These are phyloP conservation scores for Talaromyces funiculosus DNA, from an alignment of 2,329 filamentous ascomycete species.

Conservation along the genomic window DNA sequence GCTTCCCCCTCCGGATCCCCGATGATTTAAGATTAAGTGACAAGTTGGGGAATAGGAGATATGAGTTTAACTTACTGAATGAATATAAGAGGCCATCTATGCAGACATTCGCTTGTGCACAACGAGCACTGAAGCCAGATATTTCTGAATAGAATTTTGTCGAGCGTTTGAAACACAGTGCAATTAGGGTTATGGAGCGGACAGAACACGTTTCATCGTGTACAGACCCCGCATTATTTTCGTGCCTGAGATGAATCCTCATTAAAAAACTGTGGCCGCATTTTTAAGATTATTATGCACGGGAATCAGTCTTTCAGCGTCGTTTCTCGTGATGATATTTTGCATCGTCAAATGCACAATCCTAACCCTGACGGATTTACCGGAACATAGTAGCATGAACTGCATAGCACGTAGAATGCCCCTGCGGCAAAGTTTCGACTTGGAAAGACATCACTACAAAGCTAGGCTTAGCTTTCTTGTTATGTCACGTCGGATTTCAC, in stretches of 20 bases:
- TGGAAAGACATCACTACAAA: background rate
- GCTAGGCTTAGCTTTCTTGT: background rate
- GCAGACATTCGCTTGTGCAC: background rate
- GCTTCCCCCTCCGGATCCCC: background rate
- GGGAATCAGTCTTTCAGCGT: background rate
- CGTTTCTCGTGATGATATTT: background rate
- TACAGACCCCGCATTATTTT: no score
- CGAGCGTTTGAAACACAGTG: background rate
- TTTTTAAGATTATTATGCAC: background rate
- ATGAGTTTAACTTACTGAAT: background rate
- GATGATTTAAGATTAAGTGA: background rate
- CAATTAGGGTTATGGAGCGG: background rate
- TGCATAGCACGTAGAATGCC: background rate
- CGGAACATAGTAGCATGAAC: background rate
- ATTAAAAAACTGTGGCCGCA: background rate
- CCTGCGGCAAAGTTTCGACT: background rate
- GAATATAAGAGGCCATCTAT: background rate
- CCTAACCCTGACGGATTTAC: background rate
- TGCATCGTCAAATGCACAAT: background rate
- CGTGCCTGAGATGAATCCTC: background rate
- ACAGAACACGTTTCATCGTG: background rate
- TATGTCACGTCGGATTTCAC: background rate
- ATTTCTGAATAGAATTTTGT: background rate
- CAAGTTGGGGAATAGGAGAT: background rate
- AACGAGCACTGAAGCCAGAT: background rate